Conservation (phyloP, 83 land plant genomes). For the Thuja plicata region DNA sequence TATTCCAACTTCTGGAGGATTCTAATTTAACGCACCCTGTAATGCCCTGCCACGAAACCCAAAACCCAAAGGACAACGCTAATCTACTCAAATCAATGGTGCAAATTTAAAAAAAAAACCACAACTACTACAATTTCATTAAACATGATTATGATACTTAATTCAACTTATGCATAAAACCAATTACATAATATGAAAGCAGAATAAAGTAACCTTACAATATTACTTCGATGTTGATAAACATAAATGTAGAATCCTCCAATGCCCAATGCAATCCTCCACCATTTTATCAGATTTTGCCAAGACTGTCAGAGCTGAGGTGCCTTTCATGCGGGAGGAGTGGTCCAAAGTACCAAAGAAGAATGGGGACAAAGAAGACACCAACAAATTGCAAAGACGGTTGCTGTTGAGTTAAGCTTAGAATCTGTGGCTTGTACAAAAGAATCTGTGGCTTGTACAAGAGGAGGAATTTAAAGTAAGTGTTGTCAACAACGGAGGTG, state of each 20-base stretch:
- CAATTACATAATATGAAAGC: no score
- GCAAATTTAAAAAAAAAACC: no score
- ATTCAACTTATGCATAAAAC: no score
- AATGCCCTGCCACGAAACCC: no score
- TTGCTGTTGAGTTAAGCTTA: background rate
- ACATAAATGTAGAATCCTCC: no score
- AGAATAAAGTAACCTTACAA: no score
- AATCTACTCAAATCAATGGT: no score
- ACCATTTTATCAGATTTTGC: conserved; percentile 24
- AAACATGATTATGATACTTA: no score
- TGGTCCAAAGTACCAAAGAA: conserved; percentile 19
- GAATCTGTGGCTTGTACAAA: background rate
- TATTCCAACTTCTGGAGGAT: conserved; percentile 6
- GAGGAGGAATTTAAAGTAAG: background rate
- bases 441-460: background rate
- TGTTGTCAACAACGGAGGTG: background rate
- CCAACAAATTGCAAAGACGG: background rate
- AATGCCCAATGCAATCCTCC: conserved; percentile 26
- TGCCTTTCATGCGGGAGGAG: conserved; percentile 29
- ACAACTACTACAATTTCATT: no score
- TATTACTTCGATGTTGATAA: no score
- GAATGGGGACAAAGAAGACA: background rate
- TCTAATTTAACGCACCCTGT: background rate
- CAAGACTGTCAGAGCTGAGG: background rate
- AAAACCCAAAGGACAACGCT: no score